A percentile compares a stretch with the other conserved stretches of the same genome.
Evolutionary conservation across 345 rosid genomes (phyloP).

Genomic region (Syzygium jambos): DNA sequence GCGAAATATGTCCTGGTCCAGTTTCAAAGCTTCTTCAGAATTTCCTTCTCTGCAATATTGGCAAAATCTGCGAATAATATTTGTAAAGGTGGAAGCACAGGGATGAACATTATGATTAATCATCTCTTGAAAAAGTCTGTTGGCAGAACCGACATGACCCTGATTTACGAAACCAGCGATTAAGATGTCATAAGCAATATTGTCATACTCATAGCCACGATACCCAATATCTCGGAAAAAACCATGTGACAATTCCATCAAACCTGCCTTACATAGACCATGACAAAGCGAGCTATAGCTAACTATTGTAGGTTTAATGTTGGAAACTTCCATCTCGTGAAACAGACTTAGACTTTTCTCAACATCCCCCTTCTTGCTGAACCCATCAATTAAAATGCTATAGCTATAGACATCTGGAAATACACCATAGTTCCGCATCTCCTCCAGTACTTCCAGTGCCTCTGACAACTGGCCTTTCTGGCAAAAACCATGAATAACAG

Average conservation of each 20-base stretch:
- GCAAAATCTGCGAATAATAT: constrained; percentile 33
- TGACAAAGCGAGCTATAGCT: constrained; percentile 24
- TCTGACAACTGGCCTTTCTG: constrained; percentile 22
- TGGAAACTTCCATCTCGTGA: constrained; percentile 23
- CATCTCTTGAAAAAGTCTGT: constrained; percentile 30
- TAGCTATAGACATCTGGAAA: constrained; percentile 38
- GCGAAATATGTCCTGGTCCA: constrained; percentile 13
- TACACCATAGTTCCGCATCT: constrained; percentile 31
- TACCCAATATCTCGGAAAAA: constrained; percentile 18
- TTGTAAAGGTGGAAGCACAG: constrained; percentile 12
- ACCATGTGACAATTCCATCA: constrained; percentile 8
- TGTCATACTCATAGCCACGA: constrained; percentile 25
- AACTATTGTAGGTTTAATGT: constrained; percentile 30
- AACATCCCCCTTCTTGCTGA: constrained; percentile 31
- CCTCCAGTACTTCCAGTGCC: constrained; percentile 31
- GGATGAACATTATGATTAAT: constrained; percentile 17
- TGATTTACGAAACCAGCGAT: constrained; percentile 21
- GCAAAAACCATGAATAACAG: constrained; percentile 43
- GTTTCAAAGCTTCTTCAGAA: constrained; percentile 26
- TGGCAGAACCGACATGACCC: constrained; percentile 34
- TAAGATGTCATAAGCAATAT: constrained; percentile 21
- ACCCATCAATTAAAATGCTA: constrained; percentile 40
- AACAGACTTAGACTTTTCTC: constrained; percentile 25
- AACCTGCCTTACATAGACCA: constrained; percentile 25
- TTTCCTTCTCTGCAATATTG: constrained; percentile 34